Conservation (phyloP, 2,329 filamentous ascomycete species). For the Fusarium globosum region DNA sequence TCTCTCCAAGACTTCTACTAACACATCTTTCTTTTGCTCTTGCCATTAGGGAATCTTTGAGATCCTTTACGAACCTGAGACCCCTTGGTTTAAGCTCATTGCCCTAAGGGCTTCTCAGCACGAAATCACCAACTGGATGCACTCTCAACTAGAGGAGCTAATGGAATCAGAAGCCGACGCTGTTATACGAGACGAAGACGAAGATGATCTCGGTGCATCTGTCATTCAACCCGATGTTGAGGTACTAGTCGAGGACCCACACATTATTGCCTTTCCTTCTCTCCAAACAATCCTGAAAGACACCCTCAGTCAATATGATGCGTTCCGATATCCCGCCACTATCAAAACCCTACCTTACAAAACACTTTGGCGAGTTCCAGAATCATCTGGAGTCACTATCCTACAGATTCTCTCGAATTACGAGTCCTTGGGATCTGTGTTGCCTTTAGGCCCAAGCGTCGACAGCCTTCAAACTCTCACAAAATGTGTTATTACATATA, state of each 20-base stretch:
- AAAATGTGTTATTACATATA: constrained; percentile 43
- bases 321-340: constrained; percentile 36
- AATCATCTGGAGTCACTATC: constrained; percentile 18
- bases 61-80: constrained; percentile 52
- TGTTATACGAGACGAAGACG: constrained; percentile 10
- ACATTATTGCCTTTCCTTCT: constrained; percentile 40
- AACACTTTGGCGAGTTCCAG: constrained; percentile 43
- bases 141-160: constrained; percentile 34
- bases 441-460: constrained; percentile 11
- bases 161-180: constrained; percentile 31
- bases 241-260: constrained; percentile 26
- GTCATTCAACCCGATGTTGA: constrained; percentile 33
- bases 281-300: constrained; percentile 1
- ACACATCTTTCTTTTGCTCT: background rate
- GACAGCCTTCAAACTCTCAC: constrained; percentile 11
- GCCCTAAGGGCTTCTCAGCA: constrained; percentile 2
- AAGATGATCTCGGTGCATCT: background rate
- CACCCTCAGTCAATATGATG: constrained; percentile 22
- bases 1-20: background rate
- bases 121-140: constrained; percentile 32
- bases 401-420: constrained; percentile 30
- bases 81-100: constrained; percentile 52
- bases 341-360: constrained; percentile 36
- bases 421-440: constrained; percentile 22
- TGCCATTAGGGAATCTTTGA: constrained; percentile 39